Conservation (phyloP, 306 rosid species). For the Rosa multiflora region DNA sequence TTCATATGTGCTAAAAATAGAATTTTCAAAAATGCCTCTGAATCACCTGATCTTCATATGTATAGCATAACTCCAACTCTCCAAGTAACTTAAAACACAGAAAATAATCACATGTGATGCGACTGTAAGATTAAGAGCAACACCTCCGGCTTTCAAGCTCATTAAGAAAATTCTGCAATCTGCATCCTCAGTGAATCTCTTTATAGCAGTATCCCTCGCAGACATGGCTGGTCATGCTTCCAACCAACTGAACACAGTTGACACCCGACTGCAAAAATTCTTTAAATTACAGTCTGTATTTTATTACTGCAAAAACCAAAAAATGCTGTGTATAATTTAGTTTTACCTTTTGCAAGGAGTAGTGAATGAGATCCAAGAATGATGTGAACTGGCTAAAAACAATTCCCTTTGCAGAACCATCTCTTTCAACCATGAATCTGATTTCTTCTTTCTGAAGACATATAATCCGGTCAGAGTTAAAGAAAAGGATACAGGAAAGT, state of each 20-base stretch:
- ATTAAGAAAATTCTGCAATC: constrained; percentile 90
- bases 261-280: constrained; percentile 70
- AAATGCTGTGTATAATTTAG: neutral
- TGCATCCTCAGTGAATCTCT: constrained; percentile 68
- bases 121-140: constrained; percentile 88
- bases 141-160: constrained; percentile 98
- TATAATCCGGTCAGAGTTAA: constrained; percentile 25
- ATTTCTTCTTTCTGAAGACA: constrained; percentile 86
- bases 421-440: constrained; percentile 85
- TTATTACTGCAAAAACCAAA: constrained; percentile 2
- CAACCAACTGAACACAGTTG: constrained; percentile 72
- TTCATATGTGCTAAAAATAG: neutral
- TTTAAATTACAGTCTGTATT: constrained; percentile 18
- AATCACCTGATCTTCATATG: neutral
- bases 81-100: neutral
- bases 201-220: constrained; percentile 76
- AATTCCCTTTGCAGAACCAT: constrained; percentile 94
- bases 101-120: constrained; percentile 75
- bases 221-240: constrained; percentile 83
- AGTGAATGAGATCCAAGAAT: constrained; percentile 89
- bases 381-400: constrained; percentile 96
- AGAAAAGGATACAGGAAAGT: neutral
- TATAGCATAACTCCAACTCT: neutral
- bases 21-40: neutral
- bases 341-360: constrained; percentile 70